These are phyloP conservation scores for Pichia ethanolica DNA, from an alignment of 805 yeast genomes.

Conservation along the genomic window DNA sequence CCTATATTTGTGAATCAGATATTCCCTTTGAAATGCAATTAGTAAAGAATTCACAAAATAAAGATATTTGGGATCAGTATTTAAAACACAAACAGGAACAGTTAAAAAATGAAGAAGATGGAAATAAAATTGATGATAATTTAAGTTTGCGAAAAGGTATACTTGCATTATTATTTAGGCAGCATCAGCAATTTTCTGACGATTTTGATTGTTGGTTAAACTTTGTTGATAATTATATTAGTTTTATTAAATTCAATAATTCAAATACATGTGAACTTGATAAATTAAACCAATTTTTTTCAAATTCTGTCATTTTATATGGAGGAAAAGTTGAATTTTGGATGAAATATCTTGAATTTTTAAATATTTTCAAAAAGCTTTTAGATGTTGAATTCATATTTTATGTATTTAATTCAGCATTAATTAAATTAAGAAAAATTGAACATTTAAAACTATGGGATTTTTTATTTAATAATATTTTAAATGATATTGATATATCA, in stretches of 20 bases:
- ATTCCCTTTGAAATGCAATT: constrained; percentile 31
- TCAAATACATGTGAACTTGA: not conserved
- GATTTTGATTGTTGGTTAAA: not conserved
- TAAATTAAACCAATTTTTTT: not conserved
- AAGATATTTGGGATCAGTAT: constrained; percentile 42
- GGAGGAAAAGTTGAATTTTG: constrained; percentile 2
- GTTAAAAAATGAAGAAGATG: constrained; percentile 9
- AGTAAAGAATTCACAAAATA: constrained; percentile 27
- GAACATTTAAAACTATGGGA: constrained; percentile 1
- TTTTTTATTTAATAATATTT: not conserved
- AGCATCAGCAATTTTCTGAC: not conserved
- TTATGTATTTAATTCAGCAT: not conserved
- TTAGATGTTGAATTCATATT: not conserved
- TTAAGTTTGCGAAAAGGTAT: no score
- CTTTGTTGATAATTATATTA: constrained; percentile 5
- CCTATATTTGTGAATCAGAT: constrained; percentile 22
- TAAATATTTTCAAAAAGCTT: not conserved
- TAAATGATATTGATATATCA: not conserved
- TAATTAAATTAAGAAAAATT: not conserved
- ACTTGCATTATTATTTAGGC: not conserved
- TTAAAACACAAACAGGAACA: constrained; percentile 26
- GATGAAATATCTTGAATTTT: constrained; percentile 1
- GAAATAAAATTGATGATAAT: no score
- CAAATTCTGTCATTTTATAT: not conserved
- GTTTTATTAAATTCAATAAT: not conserved